Base-by-base conservation (phyloP, 306 rosid genomes). In the Pyrus pyrifolia region DNA sequence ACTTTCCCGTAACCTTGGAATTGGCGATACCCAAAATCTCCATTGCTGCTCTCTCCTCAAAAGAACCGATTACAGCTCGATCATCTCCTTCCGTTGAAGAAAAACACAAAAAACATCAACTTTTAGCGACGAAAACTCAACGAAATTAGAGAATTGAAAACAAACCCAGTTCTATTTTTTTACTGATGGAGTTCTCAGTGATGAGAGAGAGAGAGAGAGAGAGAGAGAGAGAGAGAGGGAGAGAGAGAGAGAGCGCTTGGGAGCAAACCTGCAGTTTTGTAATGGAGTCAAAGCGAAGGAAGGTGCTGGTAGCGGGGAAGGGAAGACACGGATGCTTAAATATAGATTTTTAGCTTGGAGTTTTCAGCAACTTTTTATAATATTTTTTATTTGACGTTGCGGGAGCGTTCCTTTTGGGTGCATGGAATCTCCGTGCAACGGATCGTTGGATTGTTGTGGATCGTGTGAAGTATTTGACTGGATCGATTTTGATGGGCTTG, bases 21-120 rank as follows among this genome's bases (percentile, higher is more conserved):
- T 70, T 62, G 38, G 59, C 58, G 25, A 53, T 31, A 66, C 70
- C 66, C 64, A 65, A 33, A 4, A 74, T 63, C 82, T 63, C 86
- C 90, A 87, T 87, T 19, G 15, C 17, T 57, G 58, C 75, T 74
- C 77, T 57, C 79, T 74, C 81, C 30, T 58, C 63, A 40, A 58
- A 57, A 23, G 33, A 68, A 33, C 8, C 62, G 57, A 55, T 73
- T 52, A 70, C 7, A 63, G 76, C 55, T 81, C 63, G 33, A 33
- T 67, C 67, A 71, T 69, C 49, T 57, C 68, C 76, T 64, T 44
- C 55, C 51, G 64, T 42, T 42, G 40, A 53, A 57, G 35, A 25
- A 67, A 29, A 30, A 59, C 21, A n/a, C 45, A 42, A 9, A 40
- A 68, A 27, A 25, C n/a, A 67, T 10, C 8, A n/a, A 63, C 5